phyloP scores from a whole-genome alignment of 148 eudicot species.

The Diospyros lotus region DNA sequence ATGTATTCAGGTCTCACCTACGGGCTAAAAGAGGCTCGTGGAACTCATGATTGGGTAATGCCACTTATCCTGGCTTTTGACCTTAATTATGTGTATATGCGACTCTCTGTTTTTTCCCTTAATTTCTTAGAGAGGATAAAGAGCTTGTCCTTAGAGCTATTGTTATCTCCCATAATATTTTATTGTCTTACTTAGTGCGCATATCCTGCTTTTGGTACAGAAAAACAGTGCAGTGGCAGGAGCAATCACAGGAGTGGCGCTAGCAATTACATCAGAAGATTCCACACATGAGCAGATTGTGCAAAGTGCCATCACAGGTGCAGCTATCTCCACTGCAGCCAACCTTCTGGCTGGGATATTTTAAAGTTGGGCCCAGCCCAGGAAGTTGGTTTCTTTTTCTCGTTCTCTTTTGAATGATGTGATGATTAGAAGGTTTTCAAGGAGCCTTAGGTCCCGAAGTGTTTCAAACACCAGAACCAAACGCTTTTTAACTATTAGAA shows the following conservation, averaged over 20 bases:
- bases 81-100: not conserved
- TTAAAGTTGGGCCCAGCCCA: conserved; percentile 8
- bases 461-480: no score
- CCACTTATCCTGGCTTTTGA: not conserved
- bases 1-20: conserved; percentile 90
- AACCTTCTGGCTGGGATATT: conserved; percentile 72
- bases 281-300: conserved; percentile 79
- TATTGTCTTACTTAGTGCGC: no score
- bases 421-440: no score
- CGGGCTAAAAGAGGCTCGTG: conserved; percentile 90
- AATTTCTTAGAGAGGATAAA: no score
- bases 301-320: conserved; percentile 91
- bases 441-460: no score
- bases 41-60: conserved; percentile 91
- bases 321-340: conserved; percentile 89
- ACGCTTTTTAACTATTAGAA: no score
- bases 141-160: no score
- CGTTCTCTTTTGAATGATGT: no score
- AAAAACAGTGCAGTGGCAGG: conserved; percentile 95
- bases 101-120: not conserved
- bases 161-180: no score
- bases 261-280: conserved; percentile 60
- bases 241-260: conserved; percentile 77
- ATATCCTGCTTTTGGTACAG: conserved; percentile 28
- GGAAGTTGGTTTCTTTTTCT: not conserved